Evolutionary conservation across 2,329 filamentous ascomycete genomes (phyloP).

Genomic region (Aspergillus candidus): DNA sequence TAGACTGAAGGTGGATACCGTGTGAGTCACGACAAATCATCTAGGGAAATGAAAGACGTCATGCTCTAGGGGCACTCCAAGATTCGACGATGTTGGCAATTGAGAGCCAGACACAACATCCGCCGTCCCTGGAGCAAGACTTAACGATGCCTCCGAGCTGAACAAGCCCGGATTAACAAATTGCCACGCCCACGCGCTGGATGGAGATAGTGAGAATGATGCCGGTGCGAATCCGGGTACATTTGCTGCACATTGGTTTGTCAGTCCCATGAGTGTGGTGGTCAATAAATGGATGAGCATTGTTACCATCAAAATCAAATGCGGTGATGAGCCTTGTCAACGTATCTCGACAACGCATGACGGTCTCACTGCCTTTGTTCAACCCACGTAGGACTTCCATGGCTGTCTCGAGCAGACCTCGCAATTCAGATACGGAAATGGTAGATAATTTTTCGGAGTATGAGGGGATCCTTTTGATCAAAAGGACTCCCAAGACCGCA

Average conservation of each 20-base stretch:
- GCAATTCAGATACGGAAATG: neutral
- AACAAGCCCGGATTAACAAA: conserved; percentile 7
- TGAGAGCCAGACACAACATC: neutral
- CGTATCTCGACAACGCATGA: conserved; percentile 6
- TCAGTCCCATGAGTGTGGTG: no score
- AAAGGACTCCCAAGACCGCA: no score
- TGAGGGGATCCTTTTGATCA: no score
- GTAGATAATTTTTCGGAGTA: no score
- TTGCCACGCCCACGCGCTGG: conserved; percentile 8
- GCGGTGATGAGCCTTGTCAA: conserved; percentile 1
- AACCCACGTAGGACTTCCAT: conserved; percentile 8
- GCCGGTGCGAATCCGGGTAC: neutral
- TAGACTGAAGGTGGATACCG: no score
- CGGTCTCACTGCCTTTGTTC: conserved; percentile 6
- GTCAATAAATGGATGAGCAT: no score
- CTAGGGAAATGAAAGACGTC: no score
- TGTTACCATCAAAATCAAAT: conserved; percentile 3
- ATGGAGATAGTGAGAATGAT: conserved; percentile 5
- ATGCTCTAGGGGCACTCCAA: no score
- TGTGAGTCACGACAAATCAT: no score
- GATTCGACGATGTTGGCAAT: no score
- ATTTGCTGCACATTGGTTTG: neutral
- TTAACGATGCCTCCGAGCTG: conserved; percentile 6
- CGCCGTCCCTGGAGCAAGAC: conserved; percentile 3
- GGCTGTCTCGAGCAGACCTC: conserved; percentile 4